Evolutionary conservation across 208 protist genomes (phyloP).

Genomic region (Acanthamoeba triangularis): DNA sequence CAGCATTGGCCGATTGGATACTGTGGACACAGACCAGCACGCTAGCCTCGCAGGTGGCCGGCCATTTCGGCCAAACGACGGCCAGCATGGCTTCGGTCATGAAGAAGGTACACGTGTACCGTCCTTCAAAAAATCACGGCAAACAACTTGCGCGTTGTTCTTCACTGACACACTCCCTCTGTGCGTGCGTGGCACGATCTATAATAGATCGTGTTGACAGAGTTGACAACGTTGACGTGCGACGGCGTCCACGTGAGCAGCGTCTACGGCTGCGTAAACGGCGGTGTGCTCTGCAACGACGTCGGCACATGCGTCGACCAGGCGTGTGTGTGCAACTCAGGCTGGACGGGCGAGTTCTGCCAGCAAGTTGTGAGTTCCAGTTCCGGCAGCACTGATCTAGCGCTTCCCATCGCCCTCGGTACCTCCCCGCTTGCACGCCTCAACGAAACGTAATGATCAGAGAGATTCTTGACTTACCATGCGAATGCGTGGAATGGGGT

Average conservation of each 20-base stretch:
- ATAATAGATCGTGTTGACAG: not conserved
- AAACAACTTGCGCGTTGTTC: too few species aligned
- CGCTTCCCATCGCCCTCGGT: not conserved
- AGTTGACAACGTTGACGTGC: not conserved
- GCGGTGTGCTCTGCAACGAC: not conserved
- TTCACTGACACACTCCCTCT: not conserved
- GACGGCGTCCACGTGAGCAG: not conserved
- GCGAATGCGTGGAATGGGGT: too few species aligned
- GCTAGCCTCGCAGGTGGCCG: not conserved
- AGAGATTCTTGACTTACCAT: not conserved
- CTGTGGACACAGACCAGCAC: not conserved
- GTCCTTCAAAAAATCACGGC: too few species aligned
- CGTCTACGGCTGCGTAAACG: not conserved
- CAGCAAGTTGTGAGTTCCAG: not conserved
- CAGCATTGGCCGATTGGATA: not conserved
- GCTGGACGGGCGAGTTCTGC: not conserved
- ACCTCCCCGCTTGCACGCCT: not conserved
- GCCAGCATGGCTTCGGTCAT: not conserved
- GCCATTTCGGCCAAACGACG: not conserved
- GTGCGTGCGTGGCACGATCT: not conserved
- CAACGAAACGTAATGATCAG: not conserved
- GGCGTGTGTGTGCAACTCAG: not conserved
- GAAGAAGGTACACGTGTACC: not conserved
- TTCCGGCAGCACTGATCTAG: not conserved
- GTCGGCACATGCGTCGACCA: not conserved